Percentiles rank a stretch among this genome's conserved stretches.
These are phyloP conservation scores for Cladosporium halotolerans DNA, from an alignment of 2,329 filamentous ascomycete species.

Conservation along the genomic window DNA sequence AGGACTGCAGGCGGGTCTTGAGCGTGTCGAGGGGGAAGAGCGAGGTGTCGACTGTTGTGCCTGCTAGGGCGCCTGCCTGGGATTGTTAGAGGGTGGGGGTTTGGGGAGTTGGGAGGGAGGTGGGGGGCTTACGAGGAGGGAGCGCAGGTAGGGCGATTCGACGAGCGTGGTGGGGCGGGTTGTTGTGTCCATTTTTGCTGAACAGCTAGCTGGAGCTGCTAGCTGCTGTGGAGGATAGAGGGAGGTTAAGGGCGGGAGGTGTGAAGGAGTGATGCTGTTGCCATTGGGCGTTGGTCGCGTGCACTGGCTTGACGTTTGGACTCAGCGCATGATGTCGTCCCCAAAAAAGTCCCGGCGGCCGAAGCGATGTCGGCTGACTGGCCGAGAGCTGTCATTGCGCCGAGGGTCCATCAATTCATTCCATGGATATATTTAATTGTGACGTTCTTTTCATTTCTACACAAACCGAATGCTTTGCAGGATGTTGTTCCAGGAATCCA, in stretches of 20 bases:
- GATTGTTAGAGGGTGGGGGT: slow-evolving; percentile 12
- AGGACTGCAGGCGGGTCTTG: slow-evolving; percentile 92
- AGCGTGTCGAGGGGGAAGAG: slow-evolving; percentile 98
- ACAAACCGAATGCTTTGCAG: no score
- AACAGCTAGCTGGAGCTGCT: no score
- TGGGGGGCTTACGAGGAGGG: slow-evolving; percentile 36
- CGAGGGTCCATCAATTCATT: no score
- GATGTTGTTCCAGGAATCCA: no score
- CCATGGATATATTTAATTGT: no score
- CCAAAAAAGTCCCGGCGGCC: no score
- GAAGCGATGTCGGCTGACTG: no score
- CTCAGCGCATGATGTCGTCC: no score
- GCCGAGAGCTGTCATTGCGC: no score
- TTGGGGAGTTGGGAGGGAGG: slow-evolving; percentile 1
- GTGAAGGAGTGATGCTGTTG: neutral
- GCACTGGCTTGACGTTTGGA: neutral
- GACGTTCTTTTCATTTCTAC: no score
- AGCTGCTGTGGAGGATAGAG: neutral
- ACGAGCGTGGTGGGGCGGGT: slow-evolving; percentile 17
- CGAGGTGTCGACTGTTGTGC: slow-evolving; percentile 91
- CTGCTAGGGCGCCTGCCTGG: slow-evolving; percentile 80
- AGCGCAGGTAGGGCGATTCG: slow-evolving; percentile 44
- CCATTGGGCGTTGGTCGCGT: slow-evolving; percentile 6
- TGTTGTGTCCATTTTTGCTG: slow-evolving; percentile 4
- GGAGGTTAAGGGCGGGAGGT: neutral